phyloP scores from a whole-genome alignment of 169 alveolate genomes.

The Plasmodium adleri region DNA sequence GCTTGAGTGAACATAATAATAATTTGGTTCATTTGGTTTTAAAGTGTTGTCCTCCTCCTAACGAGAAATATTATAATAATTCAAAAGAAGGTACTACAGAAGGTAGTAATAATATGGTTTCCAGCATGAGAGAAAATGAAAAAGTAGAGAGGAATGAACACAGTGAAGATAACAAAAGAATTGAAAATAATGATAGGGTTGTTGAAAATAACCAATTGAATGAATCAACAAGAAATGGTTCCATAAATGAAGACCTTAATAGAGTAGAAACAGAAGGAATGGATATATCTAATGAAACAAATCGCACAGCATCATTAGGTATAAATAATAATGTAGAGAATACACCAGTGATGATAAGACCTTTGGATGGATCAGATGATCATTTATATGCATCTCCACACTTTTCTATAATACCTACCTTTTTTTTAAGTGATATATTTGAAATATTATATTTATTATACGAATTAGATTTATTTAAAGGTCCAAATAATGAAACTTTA shows the following conservation, averaged over 20 bases:
- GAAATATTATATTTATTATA: slow-evolving; percentile 80
- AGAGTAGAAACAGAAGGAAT: background rate
- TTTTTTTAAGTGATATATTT: slow-evolving; percentile 82
- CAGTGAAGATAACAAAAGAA: background rate
- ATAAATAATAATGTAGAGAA: too few species aligned
- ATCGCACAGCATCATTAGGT: background rate
- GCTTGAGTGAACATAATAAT: slow-evolving; percentile 52
- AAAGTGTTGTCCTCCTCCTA: slow-evolving; percentile 70
- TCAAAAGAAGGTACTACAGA: background rate
- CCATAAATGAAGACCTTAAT: slow-evolving; percentile 1
- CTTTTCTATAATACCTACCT: slow-evolving; percentile 85
- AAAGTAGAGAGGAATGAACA: background rate
- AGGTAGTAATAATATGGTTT: background rate
- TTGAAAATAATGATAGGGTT: background rate
- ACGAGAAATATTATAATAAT: slow-evolving; percentile 9
- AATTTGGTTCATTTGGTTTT: slow-evolving; percentile 35
- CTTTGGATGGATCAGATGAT: slow-evolving; percentile 32
- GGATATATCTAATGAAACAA: slow-evolving; percentile 18
- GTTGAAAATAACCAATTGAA: background rate
- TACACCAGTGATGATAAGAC: too few species aligned
- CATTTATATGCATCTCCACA: slow-evolving; percentile 80
- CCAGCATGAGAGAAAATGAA: background rate
- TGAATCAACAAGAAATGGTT: background rate
- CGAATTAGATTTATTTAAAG: slow-evolving; percentile 78
- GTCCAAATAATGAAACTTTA: slow-evolving; percentile 72